Evolutionary conservation across 148 eudicot species (phyloP).

Genomic region (Arctostaphylos glauca): DNA sequence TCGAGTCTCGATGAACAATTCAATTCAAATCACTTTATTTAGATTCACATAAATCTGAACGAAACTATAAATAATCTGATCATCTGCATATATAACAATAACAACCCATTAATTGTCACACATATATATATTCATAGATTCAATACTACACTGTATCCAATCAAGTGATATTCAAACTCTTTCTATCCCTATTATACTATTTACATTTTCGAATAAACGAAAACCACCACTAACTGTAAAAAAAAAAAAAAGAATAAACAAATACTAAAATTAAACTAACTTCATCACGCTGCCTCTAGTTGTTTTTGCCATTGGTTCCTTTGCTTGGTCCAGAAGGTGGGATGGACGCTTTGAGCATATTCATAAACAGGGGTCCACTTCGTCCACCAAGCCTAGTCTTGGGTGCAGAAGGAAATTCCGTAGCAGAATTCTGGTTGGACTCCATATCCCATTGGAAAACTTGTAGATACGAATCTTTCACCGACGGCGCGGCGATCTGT

Average conservation of each 20-base stretch:
- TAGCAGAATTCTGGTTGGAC: background rate
- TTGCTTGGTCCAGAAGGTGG: slow-evolving; percentile 24
- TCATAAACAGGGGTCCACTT: slow-evolving; percentile 16
- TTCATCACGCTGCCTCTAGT: slow-evolving; percentile 1
- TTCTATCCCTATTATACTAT: background rate
- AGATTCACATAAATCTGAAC: too few species aligned
- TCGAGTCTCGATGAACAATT: too few species aligned
- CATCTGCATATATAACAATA: background rate
- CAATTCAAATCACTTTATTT: too few species aligned
- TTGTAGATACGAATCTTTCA: background rate
- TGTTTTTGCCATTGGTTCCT: slow-evolving; percentile 13
- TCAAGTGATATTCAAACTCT: background rate
- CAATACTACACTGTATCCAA: background rate
- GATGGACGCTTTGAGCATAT: slow-evolving; percentile 18
- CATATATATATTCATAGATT: background rate
- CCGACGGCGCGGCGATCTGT: background rate
- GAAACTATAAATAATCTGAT: too few species aligned
- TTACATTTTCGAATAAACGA: background rate
- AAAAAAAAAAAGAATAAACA: background rate
- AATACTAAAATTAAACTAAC: background rate
- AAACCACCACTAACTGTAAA: background rate
- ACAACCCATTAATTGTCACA: background rate
- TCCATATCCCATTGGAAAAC: background rate
- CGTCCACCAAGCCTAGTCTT: background rate
- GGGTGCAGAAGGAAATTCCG: background rate